Base-by-base conservation (phyloP, 768 basidiomycete species). In the Russula foetens region DNA sequence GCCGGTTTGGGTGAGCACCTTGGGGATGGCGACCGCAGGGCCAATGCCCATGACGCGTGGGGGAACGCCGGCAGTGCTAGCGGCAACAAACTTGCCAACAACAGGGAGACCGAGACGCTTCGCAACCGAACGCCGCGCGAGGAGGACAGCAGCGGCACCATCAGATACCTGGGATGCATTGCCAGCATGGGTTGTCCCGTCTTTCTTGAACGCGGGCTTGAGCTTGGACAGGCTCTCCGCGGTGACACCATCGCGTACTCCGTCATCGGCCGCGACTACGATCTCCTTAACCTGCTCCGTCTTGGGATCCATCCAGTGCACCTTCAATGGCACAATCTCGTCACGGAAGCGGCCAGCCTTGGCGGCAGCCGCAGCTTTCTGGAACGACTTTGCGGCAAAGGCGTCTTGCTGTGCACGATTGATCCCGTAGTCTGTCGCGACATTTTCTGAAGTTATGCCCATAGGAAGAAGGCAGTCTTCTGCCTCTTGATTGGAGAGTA, bases 401-500 rank as follows among this genome's bases (percentile, higher is more conserved):
- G 78, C 81, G 76, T 96, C 94, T 74, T 95, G 91, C n/a, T 72
- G 74, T 50, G 78, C 76, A 55, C 94, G 87, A 29, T 86, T 76
- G 70, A 96, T 83, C 60, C 77, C 76, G 72, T 81, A 95, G 57
- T 92, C 84, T 51, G 77, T 71, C 14, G 93, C 90, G 65, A 94
- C 91, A 71, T 93, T 93, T 76, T 95, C 92, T n/a, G 89, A 92
- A 21, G 94, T 94, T 76, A 94, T 85, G 38, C 93, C 94, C 90
- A 92, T 92, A 46, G 91, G 91, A 59, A 90, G 76, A 28, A 88
- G 77, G 70, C 91, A 93, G 75, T 94, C 92, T 59, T 81, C 81
- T 2, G 92, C 82, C 65, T 88, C 85, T 66, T 83, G 75, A 73
- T 79, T 84, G 35, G 77, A 67, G 62, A 89, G 78, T 48, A 94